Percentiles rank a stretch among this genome's conserved stretches.
These are phyloP conservation scores for Epichloe gansuensis DNA, from an alignment of 2,329 filamentous ascomycete genomes.

Conservation along the genomic window DNA sequence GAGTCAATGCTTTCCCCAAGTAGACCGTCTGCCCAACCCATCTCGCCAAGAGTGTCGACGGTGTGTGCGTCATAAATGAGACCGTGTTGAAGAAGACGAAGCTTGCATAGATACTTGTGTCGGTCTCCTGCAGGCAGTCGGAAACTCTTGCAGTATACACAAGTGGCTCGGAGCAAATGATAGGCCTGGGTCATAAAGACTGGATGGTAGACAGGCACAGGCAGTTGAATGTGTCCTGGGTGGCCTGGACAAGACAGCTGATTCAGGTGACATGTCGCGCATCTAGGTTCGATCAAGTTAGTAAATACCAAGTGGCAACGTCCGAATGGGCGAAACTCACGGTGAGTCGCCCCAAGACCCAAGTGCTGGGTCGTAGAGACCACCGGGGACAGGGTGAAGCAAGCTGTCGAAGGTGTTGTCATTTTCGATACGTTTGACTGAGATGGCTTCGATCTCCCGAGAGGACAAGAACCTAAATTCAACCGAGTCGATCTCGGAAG, in stretches of 20 bases:
- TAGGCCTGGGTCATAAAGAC: slow-evolving; percentile 89
- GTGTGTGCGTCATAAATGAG: slow-evolving; percentile 55
- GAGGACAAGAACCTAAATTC: slow-evolving; percentile 78
- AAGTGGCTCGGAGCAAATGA: slow-evolving; percentile 73
- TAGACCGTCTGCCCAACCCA: slow-evolving; percentile 23
- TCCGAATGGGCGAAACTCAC: slow-evolving; percentile 31
- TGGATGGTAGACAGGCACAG: slow-evolving; percentile 89
- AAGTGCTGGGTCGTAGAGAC: slow-evolving; percentile 83
- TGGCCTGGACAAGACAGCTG: slow-evolving; percentile 80
- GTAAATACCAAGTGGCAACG: slow-evolving; percentile 4
- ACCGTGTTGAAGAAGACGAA: slow-evolving; percentile 75
- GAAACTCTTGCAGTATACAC: slow-evolving; percentile 80
- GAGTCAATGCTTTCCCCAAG: slow-evolving; percentile 24
- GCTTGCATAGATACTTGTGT: slow-evolving; percentile 69
- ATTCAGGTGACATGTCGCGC: slow-evolving; percentile 81
- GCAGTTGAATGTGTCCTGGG: slow-evolving; percentile 87
- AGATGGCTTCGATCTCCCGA: slow-evolving; percentile 75
- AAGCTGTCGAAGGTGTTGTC: slow-evolving; percentile 88
- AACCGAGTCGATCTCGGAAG: slow-evolving; percentile 72
- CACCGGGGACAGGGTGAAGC: slow-evolving; percentile 76
- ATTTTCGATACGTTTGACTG: slow-evolving; percentile 88
- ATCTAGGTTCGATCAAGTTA: slow-evolving; percentile 37
- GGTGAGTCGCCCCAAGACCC: slow-evolving; percentile 78
- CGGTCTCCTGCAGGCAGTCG: slow-evolving; percentile 65
- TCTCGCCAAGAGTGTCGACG: slow-evolving; percentile 40